A percentile compares a stretch with the other conserved stretches of the same genome.
These are phyloP conservation scores for Coccomyxa subellipsoidea DNA, from an alignment of 163 green algal genomes.

Conservation along the genomic window DNA sequence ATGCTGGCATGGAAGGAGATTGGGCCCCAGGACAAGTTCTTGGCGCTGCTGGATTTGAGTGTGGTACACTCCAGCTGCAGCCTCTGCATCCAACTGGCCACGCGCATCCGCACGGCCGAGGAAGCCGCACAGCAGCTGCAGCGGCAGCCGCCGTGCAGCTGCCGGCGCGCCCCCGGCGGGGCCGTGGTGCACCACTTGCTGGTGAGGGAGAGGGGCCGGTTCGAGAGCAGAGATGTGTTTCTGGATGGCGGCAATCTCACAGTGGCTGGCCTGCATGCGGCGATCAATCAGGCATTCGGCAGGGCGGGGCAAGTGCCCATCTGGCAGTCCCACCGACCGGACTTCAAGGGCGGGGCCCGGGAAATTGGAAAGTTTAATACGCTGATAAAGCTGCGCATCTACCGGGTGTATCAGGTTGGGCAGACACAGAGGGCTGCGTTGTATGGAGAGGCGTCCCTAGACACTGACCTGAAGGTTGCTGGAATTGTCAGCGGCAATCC, in stretches of 20 bases:
- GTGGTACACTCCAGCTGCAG: conserved; percentile 5
- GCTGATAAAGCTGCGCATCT: neutral
- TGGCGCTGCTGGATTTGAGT: conserved; percentile 1
- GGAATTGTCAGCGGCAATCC: neutral
- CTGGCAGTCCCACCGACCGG: neutral
- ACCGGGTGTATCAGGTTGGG: conserved; percentile 2
- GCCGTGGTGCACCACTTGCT: neutral
- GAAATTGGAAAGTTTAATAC: neutral
- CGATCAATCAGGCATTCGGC: neutral
- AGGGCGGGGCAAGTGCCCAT: neutral
- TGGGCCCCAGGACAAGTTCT: neutral
- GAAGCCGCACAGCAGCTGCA: neutral
- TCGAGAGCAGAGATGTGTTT: neutral
- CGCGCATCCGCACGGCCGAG: neutral
- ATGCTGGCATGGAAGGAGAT: neutral
- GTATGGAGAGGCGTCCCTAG: neutral
- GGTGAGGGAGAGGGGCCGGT: neutral
- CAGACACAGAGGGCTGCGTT: neutral
- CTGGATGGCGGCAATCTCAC: neutral
- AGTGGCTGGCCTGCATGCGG: neutral
- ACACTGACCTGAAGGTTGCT: neutral
- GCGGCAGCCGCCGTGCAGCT: neutral
- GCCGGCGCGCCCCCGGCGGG: neutral
- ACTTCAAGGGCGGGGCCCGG: neutral
- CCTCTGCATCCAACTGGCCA: neutral